Percentiles rank a stretch among this genome's conserved stretches.
Evolutionary conservation across 2,329 filamentous ascomycete species (phyloP).

Genomic region (Pseudogymnoascus sp.): DNA sequence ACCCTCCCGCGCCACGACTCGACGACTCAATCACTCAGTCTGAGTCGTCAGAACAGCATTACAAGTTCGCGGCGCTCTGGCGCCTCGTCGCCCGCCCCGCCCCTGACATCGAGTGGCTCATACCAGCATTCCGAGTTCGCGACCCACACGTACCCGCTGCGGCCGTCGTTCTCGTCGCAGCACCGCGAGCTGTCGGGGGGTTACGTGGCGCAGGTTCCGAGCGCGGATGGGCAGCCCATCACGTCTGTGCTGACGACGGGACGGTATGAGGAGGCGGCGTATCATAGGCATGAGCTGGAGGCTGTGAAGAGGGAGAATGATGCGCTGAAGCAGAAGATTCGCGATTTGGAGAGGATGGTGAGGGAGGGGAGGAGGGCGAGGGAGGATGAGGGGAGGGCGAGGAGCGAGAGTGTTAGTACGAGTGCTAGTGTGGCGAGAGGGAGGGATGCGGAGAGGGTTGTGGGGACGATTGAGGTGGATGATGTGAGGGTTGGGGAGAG

Average conservation of each 20-base stretch:
- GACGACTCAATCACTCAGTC: conserved; percentile 20
- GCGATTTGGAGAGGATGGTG: conserved; percentile 53
- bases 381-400: conserved; percentile 40
- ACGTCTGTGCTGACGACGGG: conserved; percentile 47
- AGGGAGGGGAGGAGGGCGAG: conserved; percentile 23
- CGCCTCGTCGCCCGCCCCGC: conserved; percentile 25
- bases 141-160: conserved; percentile 24
- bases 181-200: conserved; percentile 20
- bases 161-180: conserved; percentile 19
- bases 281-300: conserved; percentile 54
- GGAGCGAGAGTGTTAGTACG: conserved; percentile 49
- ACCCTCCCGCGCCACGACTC: conserved; percentile 21
- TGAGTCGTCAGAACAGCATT: conserved; percentile 28
- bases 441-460: conserved; percentile 28
- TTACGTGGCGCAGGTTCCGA: conserved; percentile 13
- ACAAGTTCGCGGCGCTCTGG: conserved; percentile 25
- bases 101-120: conserved; percentile 18
- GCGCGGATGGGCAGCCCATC: neutral
- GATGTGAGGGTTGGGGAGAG: conserved; percentile 56
- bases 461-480: conserved; percentile 36
- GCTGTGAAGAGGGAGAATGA: conserved; percentile 58
- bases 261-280: conserved; percentile 56
- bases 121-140: conserved; percentile 27
- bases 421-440: conserved; percentile 38
- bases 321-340: conserved; percentile 50